A percentile compares a stretch with the other conserved stretches of the same genome.
phyloP scores from a whole-genome alignment of 2,329 filamentous ascomycete genomes.

The Lasiodiplodia sp. region DNA sequence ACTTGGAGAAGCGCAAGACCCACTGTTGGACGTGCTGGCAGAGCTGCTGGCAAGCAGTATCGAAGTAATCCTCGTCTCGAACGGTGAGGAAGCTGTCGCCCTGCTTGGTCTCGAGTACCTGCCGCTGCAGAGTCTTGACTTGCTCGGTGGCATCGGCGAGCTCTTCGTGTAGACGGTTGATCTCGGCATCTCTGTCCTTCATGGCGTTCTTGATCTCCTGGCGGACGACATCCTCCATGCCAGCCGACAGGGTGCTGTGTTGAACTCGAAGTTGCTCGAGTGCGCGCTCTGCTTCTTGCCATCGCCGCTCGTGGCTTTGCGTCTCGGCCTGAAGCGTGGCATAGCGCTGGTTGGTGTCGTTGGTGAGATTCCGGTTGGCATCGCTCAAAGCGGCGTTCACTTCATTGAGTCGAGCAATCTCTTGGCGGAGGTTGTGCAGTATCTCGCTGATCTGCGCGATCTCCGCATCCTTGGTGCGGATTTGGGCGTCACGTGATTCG shows the following conservation, averaged over 20 bases:
- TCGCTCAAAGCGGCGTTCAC: conserved; percentile 81
- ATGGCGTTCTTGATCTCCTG: conserved; percentile 70
- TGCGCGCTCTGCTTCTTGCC: conserved; percentile 69
- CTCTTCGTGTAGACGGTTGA: conserved; percentile 77
- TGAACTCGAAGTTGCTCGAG: conserved; percentile 72
- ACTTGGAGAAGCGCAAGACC: conserved; percentile 97
- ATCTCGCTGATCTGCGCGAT: conserved; percentile 83
- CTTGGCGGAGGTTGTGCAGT: conserved; percentile 80
- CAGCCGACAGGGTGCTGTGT: conserved; percentile 67
- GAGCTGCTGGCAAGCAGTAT: conserved; percentile 89
- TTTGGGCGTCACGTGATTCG: conserved; percentile 70
- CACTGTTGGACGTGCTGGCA: conserved; percentile 97
- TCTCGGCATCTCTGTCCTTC: conserved; percentile 84
- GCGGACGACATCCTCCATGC: conserved; percentile 68
- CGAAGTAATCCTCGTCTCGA: conserved; percentile 93
- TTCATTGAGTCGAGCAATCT: conserved; percentile 80
- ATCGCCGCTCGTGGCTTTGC: conserved; percentile 59
- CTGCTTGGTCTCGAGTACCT: conserved; percentile 63
- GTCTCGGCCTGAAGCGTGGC: conserved; percentile 72
- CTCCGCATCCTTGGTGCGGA: conserved; percentile 85
- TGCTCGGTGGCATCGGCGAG: conserved; percentile 74
- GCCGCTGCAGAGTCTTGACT: conserved; percentile 65
- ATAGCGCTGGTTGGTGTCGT: conserved; percentile 77
- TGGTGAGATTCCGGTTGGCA: conserved; percentile 77
- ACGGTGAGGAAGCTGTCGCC: conserved; percentile 79